These are phyloP conservation scores for Dictyostelium purpureum DNA, from an alignment of 78 protist genomes.

Conservation along the genomic window DNA sequence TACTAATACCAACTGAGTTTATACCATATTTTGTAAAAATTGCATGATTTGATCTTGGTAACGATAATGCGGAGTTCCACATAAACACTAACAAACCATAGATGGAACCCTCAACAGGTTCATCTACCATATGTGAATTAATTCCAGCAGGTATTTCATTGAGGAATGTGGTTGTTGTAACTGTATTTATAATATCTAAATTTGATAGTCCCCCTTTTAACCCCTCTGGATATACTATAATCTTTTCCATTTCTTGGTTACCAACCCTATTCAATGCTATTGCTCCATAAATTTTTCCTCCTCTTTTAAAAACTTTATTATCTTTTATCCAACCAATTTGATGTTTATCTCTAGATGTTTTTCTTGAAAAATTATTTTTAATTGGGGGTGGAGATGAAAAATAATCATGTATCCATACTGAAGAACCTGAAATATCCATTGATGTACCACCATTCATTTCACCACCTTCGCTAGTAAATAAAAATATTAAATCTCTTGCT, in stretches of 20 bases:
- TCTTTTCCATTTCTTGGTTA: constrained; percentile 17
- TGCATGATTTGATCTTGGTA: constrained; percentile 74
- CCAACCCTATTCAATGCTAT: constrained; percentile 65
- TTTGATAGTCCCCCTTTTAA: constrained; percentile 46
- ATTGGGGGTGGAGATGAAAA: not conserved
- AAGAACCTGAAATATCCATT: constrained; percentile 55
- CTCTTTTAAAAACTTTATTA: not conserved
- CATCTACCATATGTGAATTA: constrained; percentile 3
- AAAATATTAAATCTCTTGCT: constrained; percentile 47
- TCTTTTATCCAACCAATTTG: constrained; percentile 4
- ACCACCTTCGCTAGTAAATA: constrained; percentile 64
- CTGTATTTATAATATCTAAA: constrained; percentile 43
- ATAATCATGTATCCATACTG: constrained; percentile 70
- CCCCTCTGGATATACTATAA: constrained; percentile 62
- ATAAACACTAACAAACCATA: constrained; percentile 46
- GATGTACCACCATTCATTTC: constrained; percentile 56
- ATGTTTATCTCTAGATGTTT: too few relatives aligned
- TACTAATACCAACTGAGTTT: constrained; percentile 61
- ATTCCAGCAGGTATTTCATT: constrained; percentile 75
- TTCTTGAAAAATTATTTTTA: not conserved
- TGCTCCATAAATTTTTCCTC: constrained; percentile 62
- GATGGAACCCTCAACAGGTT: constrained; percentile 32
- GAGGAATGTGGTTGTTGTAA: constrained; percentile 43
- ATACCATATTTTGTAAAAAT: constrained; percentile 66
- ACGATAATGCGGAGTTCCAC: constrained; percentile 41